These are phyloP conservation scores for Grosmannia clavigera DNA, from an alignment of 2,329 filamentous ascomycete genomes.

Conservation along the genomic window DNA sequence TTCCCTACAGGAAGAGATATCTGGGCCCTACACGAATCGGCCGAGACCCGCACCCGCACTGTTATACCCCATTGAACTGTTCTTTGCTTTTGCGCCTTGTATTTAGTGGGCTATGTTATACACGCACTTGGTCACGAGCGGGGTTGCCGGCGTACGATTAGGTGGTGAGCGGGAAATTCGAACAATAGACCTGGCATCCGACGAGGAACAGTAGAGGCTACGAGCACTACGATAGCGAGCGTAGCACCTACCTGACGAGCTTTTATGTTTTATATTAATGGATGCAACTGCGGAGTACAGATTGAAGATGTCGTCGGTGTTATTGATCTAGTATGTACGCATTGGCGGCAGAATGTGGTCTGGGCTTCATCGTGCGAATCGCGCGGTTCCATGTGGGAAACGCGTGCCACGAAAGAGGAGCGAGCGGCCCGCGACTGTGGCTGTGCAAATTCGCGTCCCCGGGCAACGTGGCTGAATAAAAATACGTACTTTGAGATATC, in stretches of 20 bases:
- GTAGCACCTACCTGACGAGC: neutral
- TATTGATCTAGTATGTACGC: no score
- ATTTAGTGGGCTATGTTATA: slow-evolving; percentile 4
- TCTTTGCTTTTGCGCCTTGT: slow-evolving; percentile 1
- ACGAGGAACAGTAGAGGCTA: neutral
- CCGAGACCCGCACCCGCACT: neutral
- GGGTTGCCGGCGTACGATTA: neutral
- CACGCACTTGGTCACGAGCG: slow-evolving; percentile 1
- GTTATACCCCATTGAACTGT: slow-evolving; percentile 1
- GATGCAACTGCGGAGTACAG: neutral
- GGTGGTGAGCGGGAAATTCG: neutral
- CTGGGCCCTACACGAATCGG: neutral
- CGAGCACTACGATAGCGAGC: neutral
- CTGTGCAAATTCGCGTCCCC: neutral
- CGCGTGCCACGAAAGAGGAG: neutral
- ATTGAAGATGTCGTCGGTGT: neutral
- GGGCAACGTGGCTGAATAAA: neutral
- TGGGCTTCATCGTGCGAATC: neutral
- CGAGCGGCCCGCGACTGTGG: neutral
- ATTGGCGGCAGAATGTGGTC: no score
- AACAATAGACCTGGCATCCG: neutral
- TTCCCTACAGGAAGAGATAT: neutral
- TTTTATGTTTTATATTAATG: neutral
- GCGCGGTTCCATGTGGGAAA: neutral
- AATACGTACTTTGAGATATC: neutral